Base-by-base conservation (phyloP, 352 stramenopile species). In the Blastocystis sp. region DNA sequence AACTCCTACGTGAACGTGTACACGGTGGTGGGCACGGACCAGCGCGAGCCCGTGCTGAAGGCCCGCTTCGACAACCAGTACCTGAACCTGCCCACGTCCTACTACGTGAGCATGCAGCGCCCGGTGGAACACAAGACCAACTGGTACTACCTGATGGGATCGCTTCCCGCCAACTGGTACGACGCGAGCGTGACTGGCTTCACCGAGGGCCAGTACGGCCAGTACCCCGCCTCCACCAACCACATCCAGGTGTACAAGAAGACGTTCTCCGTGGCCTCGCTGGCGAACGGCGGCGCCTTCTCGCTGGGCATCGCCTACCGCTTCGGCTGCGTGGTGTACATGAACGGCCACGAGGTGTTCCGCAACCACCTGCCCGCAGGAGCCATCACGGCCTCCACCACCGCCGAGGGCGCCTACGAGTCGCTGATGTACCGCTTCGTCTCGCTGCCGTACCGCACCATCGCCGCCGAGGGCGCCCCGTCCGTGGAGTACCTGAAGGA, bases 321-420 rank as follows among this genome's bases (percentile, higher is more conserved):
- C 7, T 71, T 62, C 60, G 78, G 78, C 60, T 77, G 60, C 48
- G 17, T 88, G 38, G 67, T 88, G n/a, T 88, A 77, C 45, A 34
- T 88, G n/a, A 88, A 88, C 48, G 78, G 78, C 17, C 48, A 77
- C 48, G 78, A 88, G 52, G 78, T 79, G 7, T 88, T 88, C 67
- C 41, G 78, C 7, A 62, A 64, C 19, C 41, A 76, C 48, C n/a
- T 74, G 5, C 21, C 64, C 40, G 21, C 64, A 0, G 21, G 21
- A 7, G 40, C 34, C 21, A 52, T 64, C 14, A 56, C 56, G 34
- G n/a, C 21, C 2, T 53, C 19, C 2, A 62, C 66, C 45, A 23
- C 48, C 2, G 66, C 66, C 11, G 66, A 59, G 2, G 38, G 38
- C 7, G 40, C 23, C 4, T 76, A 76, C 38, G 28, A n/a, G 14